These are phyloP conservation scores for Stachybotrys chartarum DNA, from an alignment of 2,329 filamentous ascomycete species.

Conservation along the genomic window DNA sequence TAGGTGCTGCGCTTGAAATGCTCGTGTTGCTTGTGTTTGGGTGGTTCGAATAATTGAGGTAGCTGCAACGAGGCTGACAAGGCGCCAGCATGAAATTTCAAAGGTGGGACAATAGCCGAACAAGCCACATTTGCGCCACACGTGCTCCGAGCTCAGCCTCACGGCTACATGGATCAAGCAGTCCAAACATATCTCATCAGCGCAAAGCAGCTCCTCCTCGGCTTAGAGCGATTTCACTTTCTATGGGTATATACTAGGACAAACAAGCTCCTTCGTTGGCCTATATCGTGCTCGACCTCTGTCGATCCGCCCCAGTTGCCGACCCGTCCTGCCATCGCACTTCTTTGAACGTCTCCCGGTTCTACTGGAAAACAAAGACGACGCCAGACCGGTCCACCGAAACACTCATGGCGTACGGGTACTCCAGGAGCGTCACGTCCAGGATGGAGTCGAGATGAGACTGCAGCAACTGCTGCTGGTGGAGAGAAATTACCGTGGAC, in stretches of 20 bases:
- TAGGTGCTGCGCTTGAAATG: too few species aligned
- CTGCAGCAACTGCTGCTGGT: slow-evolving; percentile 79
- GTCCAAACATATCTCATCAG: too few species aligned
- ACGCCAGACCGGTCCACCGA: slow-evolving; percentile 85
- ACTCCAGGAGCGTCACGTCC: slow-evolving; percentile 82
- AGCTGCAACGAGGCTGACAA: slow-evolving; percentile 21
- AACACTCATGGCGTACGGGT: slow-evolving; percentile 87
- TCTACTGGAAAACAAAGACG: slow-evolving; percentile 69
- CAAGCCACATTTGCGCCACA: slow-evolving; percentile 2
- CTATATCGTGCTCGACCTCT: background rate
- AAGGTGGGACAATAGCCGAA: background rate
- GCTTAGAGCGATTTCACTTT: background rate
- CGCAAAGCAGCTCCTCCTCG: too few species aligned
- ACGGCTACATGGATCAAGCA: background rate
- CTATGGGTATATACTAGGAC: background rate
- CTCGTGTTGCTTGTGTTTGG: background rate
- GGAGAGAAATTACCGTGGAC: slow-evolving; percentile 76
- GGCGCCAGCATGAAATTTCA: slow-evolving; percentile 23
- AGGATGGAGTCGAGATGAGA: slow-evolving; percentile 83
- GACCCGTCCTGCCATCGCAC: slow-evolving; percentile 1
- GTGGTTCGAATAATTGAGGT: slow-evolving; percentile 1
- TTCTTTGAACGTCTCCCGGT: slow-evolving; percentile 5
- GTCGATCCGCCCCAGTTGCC: background rate
- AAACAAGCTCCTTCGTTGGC: background rate
- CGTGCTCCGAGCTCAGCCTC: background rate